phyloP scores from a whole-genome alignment of 192 early-diverging fungal species.

The Ramicandelaber brevisporus region DNA sequence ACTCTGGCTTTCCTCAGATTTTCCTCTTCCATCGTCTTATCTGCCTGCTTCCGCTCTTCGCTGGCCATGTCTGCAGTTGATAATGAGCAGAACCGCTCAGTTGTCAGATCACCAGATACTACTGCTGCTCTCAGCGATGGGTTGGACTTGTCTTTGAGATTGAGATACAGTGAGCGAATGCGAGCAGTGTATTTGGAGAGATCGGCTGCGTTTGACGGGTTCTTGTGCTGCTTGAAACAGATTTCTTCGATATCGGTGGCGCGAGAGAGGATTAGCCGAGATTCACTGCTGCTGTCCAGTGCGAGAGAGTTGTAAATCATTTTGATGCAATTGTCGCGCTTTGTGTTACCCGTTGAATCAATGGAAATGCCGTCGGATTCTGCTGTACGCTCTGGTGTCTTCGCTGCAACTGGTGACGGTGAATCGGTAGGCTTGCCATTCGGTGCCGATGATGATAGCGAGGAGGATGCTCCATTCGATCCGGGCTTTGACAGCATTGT shows the following conservation, averaged over 20 bases:
- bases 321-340: conserved; percentile 55
- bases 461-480: no score
- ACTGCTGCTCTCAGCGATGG: conserved; percentile 42
- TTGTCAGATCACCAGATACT: conserved; percentile 33
- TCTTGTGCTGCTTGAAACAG: conserved; percentile 24
- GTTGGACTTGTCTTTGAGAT: conserved; percentile 53
- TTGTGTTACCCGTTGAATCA: conserved; percentile 23
- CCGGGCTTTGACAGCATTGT: no score
- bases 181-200: conserved; percentile 52
- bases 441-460: no score
- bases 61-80: conserved; percentile 80
- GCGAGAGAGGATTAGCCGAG: conserved; percentile 21
- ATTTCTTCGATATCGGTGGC: conserved; percentile 30
- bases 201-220: conserved; percentile 13
- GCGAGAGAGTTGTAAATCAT: conserved; percentile 58
- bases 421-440: no score
- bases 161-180: conserved; percentile 50
- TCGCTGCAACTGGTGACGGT: no score
- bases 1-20: conserved; percentile 54
- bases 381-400: conserved; percentile 8
- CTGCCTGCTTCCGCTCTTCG: conserved; percentile 44
- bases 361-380: conserved; percentile 10
- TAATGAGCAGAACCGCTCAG: conserved; percentile 50
- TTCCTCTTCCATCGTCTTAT: conserved; percentile 39
- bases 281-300: conserved; percentile 13